These are phyloP conservation scores for Lasiosphaeriaceae sp. DNA, from an alignment of 495 filamentous ascomycete species.

Conservation along the genomic window DNA sequence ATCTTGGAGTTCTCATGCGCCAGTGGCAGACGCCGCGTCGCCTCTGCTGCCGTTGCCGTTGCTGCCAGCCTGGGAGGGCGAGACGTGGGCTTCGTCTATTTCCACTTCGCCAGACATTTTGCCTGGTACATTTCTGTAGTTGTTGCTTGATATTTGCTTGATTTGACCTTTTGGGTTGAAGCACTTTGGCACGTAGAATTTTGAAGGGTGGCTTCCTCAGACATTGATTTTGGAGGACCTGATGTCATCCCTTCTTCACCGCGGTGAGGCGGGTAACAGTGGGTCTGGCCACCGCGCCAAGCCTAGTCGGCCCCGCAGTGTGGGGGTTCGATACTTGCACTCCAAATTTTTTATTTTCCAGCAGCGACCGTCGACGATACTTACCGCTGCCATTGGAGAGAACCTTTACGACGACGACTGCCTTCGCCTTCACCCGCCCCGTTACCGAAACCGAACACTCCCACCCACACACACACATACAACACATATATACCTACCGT, in stretches of 20 bases:
- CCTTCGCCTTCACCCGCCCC: background rate
- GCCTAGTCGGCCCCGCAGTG: constrained; percentile 4
- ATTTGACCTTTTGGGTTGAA: too few relatives aligned
- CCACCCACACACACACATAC: background rate
- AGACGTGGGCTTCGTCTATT: too few relatives aligned
- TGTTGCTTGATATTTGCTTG: too few relatives aligned
- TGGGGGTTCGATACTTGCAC: constrained; percentile 9
- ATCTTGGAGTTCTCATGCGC: too few relatives aligned
- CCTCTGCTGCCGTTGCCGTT: too few relatives aligned
- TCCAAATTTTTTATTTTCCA: background rate
- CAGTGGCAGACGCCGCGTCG: too few relatives aligned
- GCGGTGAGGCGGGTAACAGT: constrained; percentile 23
- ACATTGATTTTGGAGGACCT: background rate
- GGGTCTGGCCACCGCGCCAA: constrained; percentile 6
- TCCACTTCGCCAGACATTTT: too few relatives aligned
- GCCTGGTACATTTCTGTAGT: too few relatives aligned
- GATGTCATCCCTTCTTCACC: constrained; percentile 2
- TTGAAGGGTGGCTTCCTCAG: too few relatives aligned
- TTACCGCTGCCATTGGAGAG: background rate
- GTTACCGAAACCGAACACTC: background rate
- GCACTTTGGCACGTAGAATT: too few relatives aligned
- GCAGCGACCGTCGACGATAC: background rate
- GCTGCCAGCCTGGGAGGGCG: too few relatives aligned
- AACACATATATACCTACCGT: background rate
- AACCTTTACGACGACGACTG: background rate